These are phyloP conservation scores for Ilyonectria robusta DNA, from an alignment of 2,329 filamentous ascomycete genomes.

Conservation along the genomic window DNA sequence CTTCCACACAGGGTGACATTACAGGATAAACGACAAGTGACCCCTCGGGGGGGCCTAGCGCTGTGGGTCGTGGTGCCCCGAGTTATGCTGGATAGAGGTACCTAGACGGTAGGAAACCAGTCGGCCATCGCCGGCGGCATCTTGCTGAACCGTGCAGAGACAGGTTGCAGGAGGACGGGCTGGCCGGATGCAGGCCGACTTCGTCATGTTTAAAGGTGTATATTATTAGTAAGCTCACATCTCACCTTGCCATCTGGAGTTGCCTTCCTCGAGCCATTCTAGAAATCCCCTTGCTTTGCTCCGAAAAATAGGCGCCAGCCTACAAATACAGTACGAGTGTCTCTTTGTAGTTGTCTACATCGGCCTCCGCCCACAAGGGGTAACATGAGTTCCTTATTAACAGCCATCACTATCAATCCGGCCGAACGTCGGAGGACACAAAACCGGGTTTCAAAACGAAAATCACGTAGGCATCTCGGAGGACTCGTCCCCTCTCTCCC, in stretches of 20 bases:
- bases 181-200: not conserved
- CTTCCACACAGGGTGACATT: no score
- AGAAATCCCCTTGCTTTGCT: not conserved
- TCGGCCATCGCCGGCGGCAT: no score
- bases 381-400: conserved; percentile 8
- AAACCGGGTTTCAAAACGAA: conserved; percentile 18
- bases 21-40: no score
- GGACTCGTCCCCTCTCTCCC: not conserved
- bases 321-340: not conserved
- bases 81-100: no score
- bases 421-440: conserved; percentile 18
- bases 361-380: not conserved
- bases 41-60: no score
- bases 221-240: not conserved
- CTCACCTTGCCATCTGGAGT: not conserved
- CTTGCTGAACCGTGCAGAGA: no score
- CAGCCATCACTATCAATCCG: conserved; percentile 12
- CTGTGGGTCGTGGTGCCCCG: no score
- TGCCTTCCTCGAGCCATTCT: not conserved
- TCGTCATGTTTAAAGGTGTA: not conserved
- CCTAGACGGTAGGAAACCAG: no score
- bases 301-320: not conserved
- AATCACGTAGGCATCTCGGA: conserved; percentile 4
- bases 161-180: not conserved
- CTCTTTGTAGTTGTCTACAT: not conserved